Conservation (phyloP, 1,284 basidiomycete species). For the Fomes fomentarius region DNA sequence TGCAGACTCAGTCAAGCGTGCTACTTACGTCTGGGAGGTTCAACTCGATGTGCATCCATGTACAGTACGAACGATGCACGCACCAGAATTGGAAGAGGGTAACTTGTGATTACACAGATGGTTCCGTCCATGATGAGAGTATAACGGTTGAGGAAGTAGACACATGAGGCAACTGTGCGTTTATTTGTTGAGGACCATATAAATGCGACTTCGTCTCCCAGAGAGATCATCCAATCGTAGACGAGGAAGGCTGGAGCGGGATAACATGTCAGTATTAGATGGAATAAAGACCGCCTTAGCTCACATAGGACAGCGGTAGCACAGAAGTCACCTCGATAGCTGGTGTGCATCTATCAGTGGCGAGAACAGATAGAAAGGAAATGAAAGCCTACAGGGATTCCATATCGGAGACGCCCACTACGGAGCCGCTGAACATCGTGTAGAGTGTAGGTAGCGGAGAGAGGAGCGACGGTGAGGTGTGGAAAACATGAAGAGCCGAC, state of each 20-base stretch:
- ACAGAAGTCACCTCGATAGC: not conserved
- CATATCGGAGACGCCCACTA: not conserved
- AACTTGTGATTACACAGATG: not conserved
- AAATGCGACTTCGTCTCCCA: not conserved
- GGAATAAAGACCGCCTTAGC: not conserved
- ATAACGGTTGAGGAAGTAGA: not conserved
- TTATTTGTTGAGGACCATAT: not conserved
- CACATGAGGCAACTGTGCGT: not conserved
- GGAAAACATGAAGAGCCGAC: too few species aligned
- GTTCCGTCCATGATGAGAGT: not conserved
- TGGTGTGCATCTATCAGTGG: not conserved
- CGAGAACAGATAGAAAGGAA: not conserved
- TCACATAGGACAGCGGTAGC: not conserved
- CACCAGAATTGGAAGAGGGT: not conserved
- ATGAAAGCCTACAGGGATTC: not conserved
- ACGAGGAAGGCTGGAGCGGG: not conserved
- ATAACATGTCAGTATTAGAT: not conserved
- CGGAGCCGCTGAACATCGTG: not conserved
- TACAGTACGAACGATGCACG: not conserved
- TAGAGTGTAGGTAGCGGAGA: not conserved
- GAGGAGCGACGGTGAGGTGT: not conserved
- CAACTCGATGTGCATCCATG: too few species aligned
- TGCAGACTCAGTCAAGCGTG: not conserved
- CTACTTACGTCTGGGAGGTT: not conserved
- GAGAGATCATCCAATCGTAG: not conserved